Evolutionary conservation across 2,329 filamentous ascomycete genomes (phyloP), one percentile per base, ranked within the genome.

Genomic region (Colletotrichum horii): DNA sequence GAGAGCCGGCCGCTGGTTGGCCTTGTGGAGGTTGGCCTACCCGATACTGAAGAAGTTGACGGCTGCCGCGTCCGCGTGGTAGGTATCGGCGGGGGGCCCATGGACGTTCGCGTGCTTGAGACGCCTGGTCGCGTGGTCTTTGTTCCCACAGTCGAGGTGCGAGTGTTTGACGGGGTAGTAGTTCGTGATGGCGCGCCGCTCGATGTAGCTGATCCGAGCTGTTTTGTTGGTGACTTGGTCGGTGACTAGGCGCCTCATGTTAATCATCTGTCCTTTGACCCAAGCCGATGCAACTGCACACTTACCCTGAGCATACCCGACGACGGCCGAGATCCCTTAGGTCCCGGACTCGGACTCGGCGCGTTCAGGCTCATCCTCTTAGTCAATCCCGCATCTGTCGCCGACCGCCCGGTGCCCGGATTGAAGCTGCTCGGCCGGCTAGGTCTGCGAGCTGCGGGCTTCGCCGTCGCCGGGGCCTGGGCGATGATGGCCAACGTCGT

Each of bases 151-250:
- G 88, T 85, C 2, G 87, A 81, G 34, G 85, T 85, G 70, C 87
- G 85, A 68, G 88, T 83, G 79, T 90, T 92, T 55, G 92, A 90
- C 2, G 94, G 92, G 4, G 93, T 94, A 52, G 86, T 90, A 15
- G 92, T 94, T 79, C 93, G 88, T 55, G 93, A 93, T 2, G 88
- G 90, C 3, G 89, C 86, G 7, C 89, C 83, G 78, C 90, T 93
- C 2, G 92, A 90, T 8, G 86, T 82, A 5, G 85, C 84, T 3
- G 92, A 88, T 48, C 84, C 88, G 61, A 94, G 83, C 79, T 94
- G 93, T 81, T 97, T 97, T 4, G 93, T 95, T 3, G 95, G 95
- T 2, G 94, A 96, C 80, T 95, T 96, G 1, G 91, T 93, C 3
- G 95, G 94, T 74, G 93, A 95, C 92, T 96, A 71, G 34, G 12